phyloP scores from a whole-genome alignment of 2,329 filamentous ascomycete genomes.

The Ceratocystis cubensis region DNA sequence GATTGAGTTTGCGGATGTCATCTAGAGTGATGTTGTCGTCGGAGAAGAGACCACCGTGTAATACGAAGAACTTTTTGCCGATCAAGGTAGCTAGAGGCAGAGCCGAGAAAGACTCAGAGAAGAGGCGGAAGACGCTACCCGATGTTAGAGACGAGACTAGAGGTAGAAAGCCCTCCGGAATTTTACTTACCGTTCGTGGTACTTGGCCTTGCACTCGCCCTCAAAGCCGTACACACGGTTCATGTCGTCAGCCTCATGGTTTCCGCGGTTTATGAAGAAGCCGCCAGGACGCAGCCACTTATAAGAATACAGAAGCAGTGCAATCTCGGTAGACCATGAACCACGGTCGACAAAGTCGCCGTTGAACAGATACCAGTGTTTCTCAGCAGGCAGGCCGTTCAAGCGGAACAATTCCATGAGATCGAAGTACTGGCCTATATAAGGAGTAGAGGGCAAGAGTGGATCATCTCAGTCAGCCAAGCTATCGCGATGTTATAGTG shows the following conservation, averaged over 20 bases:
- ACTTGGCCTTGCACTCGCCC: constrained; percentile 96
- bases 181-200: constrained; percentile 57
- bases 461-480: background rate
- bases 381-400: constrained; percentile 72
- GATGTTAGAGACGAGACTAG: background rate
- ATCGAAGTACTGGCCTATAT: constrained; percentile 88
- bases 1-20: constrained; percentile 84
- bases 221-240: constrained; percentile 97
- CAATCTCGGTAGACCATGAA: constrained; percentile 97
- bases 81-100: constrained; percentile 85
- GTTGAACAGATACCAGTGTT: constrained; percentile 93
- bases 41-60: constrained; percentile 92
- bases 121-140: constrained; percentile 74
- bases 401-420: constrained; percentile 89
- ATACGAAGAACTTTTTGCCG: constrained; percentile 77
- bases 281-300: constrained; percentile 82
- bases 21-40: constrained; percentile 86
- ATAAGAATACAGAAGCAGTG: constrained; percentile 83
- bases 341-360: constrained; percentile 97
- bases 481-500: background rate
- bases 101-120: constrained; percentile 95
- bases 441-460: constrained; percentile 22
- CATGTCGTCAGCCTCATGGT: constrained; percentile 99
- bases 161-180: background rate
- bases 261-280: constrained; percentile 94